phyloP scores from a whole-genome alignment of 345 rosid genomes.

The Euphorbia tirucalli region DNA sequence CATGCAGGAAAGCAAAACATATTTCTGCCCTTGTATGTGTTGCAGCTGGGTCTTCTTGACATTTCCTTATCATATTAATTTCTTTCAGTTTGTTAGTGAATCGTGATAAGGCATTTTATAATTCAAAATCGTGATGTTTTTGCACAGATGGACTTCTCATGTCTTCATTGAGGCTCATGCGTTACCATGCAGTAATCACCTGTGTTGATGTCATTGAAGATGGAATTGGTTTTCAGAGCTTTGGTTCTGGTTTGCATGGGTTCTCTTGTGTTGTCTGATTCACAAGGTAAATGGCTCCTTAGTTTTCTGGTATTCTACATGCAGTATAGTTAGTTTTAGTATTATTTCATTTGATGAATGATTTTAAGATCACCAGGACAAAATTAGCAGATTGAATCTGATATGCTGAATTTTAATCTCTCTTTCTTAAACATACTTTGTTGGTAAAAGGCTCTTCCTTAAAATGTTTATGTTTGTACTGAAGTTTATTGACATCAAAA shows the following conservation, averaged over 20 bases:
- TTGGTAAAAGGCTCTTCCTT: neutral
- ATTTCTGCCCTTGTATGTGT: neutral
- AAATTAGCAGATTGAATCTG: neutral
- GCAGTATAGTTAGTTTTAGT: neutral
- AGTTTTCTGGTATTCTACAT: neutral
- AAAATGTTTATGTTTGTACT: neutral
- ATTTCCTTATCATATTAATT: neutral
- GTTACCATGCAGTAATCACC: conserved; percentile 14
- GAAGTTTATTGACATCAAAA: neutral
- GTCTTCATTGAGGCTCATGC: neutral
- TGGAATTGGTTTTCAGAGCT: conserved; percentile 48
- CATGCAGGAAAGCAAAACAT: neutral
- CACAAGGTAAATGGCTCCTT: conserved; percentile 56
- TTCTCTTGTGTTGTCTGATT: conserved; percentile 54
- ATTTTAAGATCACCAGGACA: neutral
- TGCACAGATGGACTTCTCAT: conserved; percentile 19
- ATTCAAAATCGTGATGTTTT: neutral
- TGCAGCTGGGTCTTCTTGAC: neutral
- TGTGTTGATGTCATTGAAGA: conserved; percentile 42
- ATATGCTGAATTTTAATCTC: neutral
- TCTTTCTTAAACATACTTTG: neutral
- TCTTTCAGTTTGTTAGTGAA: neutral
- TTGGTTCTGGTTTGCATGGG: conserved; percentile 48
- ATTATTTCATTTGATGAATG: neutral
- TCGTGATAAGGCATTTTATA: neutral